Evolutionary conservation across 2,329 filamentous ascomycete genomes (phyloP).

Genomic region (Aspergillus sp.): DNA sequence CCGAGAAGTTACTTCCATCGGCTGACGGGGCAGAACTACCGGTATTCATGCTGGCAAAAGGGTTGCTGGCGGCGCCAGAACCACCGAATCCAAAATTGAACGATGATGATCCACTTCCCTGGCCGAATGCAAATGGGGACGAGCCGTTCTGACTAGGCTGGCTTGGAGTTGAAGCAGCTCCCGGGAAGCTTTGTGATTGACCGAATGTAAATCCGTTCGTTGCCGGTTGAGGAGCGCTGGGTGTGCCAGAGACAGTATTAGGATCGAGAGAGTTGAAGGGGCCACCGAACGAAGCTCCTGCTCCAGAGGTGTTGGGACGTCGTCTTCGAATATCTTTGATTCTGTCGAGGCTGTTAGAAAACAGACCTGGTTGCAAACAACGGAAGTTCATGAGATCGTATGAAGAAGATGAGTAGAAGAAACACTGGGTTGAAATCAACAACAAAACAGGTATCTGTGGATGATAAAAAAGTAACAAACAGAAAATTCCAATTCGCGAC

Average conservation of each 20-base stretch:
- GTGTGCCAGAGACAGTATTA: conserved; percentile 26
- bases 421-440: not conserved
- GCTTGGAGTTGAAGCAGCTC: conserved; percentile 21
- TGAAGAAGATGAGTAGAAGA: not conserved
- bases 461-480: not conserved
- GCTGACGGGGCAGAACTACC: conserved; percentile 17
- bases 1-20: conserved; percentile 22
- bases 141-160: conserved; percentile 24
- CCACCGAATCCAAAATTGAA: conserved; percentile 33
- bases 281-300: conserved; percentile 19
- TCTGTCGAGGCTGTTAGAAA: conserved; percentile 14
- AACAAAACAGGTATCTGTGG: not conserved
- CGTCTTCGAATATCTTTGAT: conserved; percentile 28
- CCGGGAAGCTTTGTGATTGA: conserved; percentile 37
- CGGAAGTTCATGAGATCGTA: not conserved
- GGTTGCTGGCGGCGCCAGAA: conserved; percentile 29
- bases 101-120: conserved; percentile 20
- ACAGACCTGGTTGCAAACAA: not conserved
- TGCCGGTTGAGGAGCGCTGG: conserved; percentile 16
- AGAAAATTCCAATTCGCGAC: not conserved
- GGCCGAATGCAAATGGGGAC: conserved; percentile 29
- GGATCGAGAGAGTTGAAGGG: conserved; percentile 31
- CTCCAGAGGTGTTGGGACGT: conserved; percentile 18
- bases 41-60: conserved; percentile 33
- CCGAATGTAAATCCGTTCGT: conserved; percentile 35